Evolutionary conservation across 2,329 filamentous ascomycete species (phyloP).

Genomic region (Akanthomyces muscarius): DNA sequence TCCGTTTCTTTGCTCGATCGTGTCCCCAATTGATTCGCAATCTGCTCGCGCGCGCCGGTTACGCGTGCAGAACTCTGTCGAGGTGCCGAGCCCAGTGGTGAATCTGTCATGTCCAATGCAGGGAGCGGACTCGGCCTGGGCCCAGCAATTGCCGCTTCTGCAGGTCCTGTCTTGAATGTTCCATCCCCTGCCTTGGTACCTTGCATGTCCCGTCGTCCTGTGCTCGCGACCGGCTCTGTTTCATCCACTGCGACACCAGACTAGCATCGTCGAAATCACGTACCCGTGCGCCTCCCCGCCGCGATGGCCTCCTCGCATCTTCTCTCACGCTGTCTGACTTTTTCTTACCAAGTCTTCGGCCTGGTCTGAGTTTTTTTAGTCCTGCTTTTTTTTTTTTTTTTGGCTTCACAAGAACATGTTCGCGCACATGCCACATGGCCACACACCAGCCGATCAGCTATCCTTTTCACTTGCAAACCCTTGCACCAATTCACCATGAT

Average conservation of each 20-base stretch:
- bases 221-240: background rate
- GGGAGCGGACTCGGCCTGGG: background rate
- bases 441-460: background rate
- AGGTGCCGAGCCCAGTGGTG: no score
- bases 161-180: background rate
- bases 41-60: background rate
- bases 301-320: background rate
- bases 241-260: background rate
- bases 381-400: background rate
- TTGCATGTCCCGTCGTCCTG: no score
- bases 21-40: background rate
- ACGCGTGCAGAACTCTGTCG: background rate
- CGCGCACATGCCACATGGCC: background rate
- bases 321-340: background rate
- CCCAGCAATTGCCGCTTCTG: background rate
- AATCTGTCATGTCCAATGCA: background rate
- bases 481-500: no score
- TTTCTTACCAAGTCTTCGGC: no score
- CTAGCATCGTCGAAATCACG: background rate
- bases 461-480: no score
- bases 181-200: no score
- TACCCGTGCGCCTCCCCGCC: background rate
- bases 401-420: background rate
- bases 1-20: background rate
- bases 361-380: background rate